phyloP scores from a whole-genome alignment of 768 basidiomycete genomes.

The Serpula lacrymans region DNA sequence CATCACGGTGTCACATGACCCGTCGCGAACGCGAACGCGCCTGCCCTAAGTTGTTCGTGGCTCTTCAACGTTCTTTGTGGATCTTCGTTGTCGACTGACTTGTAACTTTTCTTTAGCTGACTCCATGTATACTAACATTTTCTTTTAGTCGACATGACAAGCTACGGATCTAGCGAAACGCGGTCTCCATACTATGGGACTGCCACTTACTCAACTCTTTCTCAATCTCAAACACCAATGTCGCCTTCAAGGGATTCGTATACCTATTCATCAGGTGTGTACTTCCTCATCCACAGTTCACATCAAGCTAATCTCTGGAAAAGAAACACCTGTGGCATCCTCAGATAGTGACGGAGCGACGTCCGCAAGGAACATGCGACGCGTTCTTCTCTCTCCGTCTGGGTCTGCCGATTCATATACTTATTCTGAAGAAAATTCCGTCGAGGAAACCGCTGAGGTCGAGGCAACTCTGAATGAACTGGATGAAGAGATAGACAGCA shows the following conservation, averaged over 20 bases:
- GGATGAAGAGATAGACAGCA: slow-evolving; percentile 63
- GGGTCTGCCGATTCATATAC: slow-evolving; percentile 37
- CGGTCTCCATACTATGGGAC: slow-evolving; percentile 66
- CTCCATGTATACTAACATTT: slow-evolving; percentile 24
- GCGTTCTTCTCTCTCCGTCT: slow-evolving; percentile 53
- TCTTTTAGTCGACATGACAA: slow-evolving; percentile 30
- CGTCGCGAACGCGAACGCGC: slow-evolving; percentile 35
- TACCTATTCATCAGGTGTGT: slow-evolving; percentile 50
- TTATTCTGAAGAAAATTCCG: slow-evolving; percentile 54
- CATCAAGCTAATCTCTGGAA: slow-evolving; percentile 4
- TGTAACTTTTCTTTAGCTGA: slow-evolving; percentile 5
- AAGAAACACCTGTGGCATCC: slow-evolving; percentile 46
- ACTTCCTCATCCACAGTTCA: slow-evolving; percentile 1
- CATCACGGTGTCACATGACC: slow-evolving; percentile 31
- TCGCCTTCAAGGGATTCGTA: slow-evolving; percentile 62
- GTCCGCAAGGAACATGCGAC: slow-evolving; percentile 46
- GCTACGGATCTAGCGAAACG: slow-evolving; percentile 36
- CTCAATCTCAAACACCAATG: slow-evolving; percentile 49
- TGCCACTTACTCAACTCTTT: slow-evolving; percentile 50
- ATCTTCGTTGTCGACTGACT: slow-evolving; percentile 9
- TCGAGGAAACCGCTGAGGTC: slow-evolving; percentile 51
- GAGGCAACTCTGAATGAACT: slow-evolving; percentile 64
- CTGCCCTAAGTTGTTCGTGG: slow-evolving; percentile 36
- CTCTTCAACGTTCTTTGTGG: slow-evolving; percentile 33
- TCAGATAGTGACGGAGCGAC: slow-evolving; percentile 46